Conservation (phyloP, 2,329 filamentous ascomycete genomes). For the Aplosporella prunicola region DNA sequence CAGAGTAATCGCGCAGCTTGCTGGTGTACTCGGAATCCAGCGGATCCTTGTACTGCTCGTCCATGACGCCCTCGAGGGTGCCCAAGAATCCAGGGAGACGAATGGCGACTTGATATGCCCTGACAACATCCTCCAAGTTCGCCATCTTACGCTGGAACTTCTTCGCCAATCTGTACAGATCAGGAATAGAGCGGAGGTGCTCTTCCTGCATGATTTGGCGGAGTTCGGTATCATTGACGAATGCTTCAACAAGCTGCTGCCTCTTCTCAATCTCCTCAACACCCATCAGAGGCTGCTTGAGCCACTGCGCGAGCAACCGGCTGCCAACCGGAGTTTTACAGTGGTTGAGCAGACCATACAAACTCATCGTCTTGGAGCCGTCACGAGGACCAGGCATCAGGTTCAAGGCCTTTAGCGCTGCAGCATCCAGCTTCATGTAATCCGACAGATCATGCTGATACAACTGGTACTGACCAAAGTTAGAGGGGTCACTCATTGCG, state of each 20-base stretch:
- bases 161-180: slow-evolving; percentile 87
- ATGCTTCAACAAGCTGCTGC: slow-evolving; percentile 90
- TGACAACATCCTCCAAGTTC: slow-evolving; percentile 88
- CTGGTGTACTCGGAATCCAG: slow-evolving; percentile 80
- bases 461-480: slow-evolving; percentile 93
- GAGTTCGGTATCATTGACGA: slow-evolving; percentile 84
- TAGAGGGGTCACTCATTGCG: slow-evolving; percentile 80
- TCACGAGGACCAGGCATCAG: slow-evolving; percentile 94
- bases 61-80: slow-evolving; percentile 87
- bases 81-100: slow-evolving; percentile 82
- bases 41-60: slow-evolving; percentile 81
- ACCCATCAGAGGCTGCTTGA: slow-evolving; percentile 95
- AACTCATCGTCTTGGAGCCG: slow-evolving; percentile 93
- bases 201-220: slow-evolving; percentile 96
- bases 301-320: slow-evolving; percentile 83
- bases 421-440: slow-evolving; percentile 97
- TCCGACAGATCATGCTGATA: slow-evolving; percentile 96
- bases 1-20: slow-evolving; percentile 63
- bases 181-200: slow-evolving; percentile 83
- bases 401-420: slow-evolving; percentile 86
- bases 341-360: slow-evolving; percentile 89
- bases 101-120: slow-evolving; percentile 90
- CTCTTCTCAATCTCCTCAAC: slow-evolving; percentile 79
- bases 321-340: slow-evolving; percentile 96
- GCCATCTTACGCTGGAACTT: slow-evolving; percentile 88